phyloP scores from a whole-genome alignment of 108 stramenopile genomes.

The Aurantiochytrium sp. region DNA sequence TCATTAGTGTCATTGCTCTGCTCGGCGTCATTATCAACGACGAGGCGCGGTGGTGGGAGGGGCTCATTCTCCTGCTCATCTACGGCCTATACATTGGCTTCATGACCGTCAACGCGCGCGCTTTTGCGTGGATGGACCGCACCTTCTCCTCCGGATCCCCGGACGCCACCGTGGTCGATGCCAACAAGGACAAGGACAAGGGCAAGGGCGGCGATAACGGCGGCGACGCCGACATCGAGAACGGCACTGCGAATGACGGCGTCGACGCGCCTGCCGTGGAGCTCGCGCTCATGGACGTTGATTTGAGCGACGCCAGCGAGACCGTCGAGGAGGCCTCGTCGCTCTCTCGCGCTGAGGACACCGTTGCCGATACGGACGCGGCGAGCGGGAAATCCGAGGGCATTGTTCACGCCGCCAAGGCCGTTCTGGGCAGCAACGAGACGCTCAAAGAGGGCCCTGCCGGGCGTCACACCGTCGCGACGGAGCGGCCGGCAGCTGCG shows the following conservation, averaged over 20 bases:
- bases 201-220: neutral
- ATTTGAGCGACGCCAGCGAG: neutral
- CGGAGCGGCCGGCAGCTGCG: neutral
- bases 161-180: neutral
- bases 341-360: no score
- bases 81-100: slow-evolving; percentile 42
- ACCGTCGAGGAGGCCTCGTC: neutral
- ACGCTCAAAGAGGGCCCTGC: neutral
- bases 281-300: neutral
- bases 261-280: neutral
- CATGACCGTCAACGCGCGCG: slow-evolving; percentile 42
- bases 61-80: slow-evolving; percentile 31
- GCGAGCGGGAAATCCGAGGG: no score
- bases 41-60: slow-evolving; percentile 38
- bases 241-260: neutral
- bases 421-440: neutral
- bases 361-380: no score
- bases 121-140: slow-evolving; percentile 9
- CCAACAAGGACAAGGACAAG: neutral
- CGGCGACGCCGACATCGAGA: neutral
- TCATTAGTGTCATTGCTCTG: slow-evolving; percentile 26
- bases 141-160: neutral
- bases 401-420: neutral
- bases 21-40: slow-evolving; percentile 23
- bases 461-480: slow-evolving; percentile 7